Percentiles rank a stretch among this genome's conserved stretches.
Evolutionary conservation across 768 basidiomycete genomes (phyloP).

Genomic region (Pseudohyphozyma bogoriensis): DNA sequence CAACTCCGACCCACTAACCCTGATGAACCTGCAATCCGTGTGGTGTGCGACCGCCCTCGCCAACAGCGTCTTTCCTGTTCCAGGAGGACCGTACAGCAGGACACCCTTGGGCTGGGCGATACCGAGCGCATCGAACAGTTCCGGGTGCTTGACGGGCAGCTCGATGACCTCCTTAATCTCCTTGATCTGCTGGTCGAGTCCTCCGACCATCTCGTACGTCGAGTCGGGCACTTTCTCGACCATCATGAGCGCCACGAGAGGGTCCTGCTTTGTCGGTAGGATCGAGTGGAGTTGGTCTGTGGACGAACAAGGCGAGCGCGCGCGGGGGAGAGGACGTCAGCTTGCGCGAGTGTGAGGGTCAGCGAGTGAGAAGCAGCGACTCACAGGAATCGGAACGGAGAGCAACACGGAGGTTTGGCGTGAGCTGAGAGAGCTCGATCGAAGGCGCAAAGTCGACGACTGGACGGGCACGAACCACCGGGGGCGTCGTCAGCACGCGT

Average conservation of each 20-base stretch:
- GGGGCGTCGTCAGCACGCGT: no score
- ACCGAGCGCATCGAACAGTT: conserved; percentile 88
- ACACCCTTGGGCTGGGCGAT: conserved; percentile 97
- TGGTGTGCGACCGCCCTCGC: conserved; percentile 95
- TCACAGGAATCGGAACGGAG: conserved; percentile 72
- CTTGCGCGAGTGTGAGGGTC: not conserved
- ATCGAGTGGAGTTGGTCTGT: conserved; percentile 89
- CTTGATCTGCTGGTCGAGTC: conserved; percentile 94
- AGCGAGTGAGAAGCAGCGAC: not conserved
- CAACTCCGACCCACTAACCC: conserved; percentile 84
- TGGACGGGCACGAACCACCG: conserved; percentile 40
- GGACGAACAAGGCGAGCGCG: not conserved
- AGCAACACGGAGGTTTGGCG: conserved; percentile 80
- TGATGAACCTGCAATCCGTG: conserved; percentile 95
- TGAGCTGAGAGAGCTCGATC: conserved; percentile 67
- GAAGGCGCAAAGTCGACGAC: conserved; percentile 89
- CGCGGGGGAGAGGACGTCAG: not conserved
- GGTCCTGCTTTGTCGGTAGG: conserved; percentile 93
- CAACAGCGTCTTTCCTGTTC: conserved; percentile 89
- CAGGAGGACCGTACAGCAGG: conserved; percentile 86
- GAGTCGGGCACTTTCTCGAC: conserved; percentile 98
- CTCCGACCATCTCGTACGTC: conserved; percentile 99
- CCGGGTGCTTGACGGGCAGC: conserved; percentile 91
- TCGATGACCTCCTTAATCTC: conserved; percentile 99
- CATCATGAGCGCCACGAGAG: conserved; percentile 98